Evolutionary conservation across 2,329 filamentous ascomycete genomes (phyloP).

Genomic region (Furcasterigmium sp.): DNA sequence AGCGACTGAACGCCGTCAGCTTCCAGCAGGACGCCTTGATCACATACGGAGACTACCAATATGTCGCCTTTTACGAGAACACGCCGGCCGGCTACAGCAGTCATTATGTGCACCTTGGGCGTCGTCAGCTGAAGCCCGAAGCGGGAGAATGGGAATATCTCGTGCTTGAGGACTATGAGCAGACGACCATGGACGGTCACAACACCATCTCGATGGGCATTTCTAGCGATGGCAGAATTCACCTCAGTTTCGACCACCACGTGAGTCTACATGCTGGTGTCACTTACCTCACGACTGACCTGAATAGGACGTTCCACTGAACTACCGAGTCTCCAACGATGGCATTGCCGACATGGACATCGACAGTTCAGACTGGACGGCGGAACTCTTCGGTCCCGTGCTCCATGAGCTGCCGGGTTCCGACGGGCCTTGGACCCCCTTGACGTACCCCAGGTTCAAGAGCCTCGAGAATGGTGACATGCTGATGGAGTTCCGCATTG

Average conservation of each 20-base stretch:
- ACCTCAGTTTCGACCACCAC: constrained; percentile 16
- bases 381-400: constrained; percentile 9
- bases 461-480: constrained; percentile 8
- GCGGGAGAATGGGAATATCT: constrained; percentile 12
- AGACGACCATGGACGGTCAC: constrained; percentile 14
- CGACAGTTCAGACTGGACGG: constrained; percentile 7
- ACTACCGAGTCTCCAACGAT: constrained; percentile 12
- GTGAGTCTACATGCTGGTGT: neutral
- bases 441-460: constrained; percentile 16
- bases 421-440: constrained; percentile 9
- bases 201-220: constrained; percentile 16
- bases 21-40: constrained; percentile 14
- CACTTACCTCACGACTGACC: too few species aligned
- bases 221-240: constrained; percentile 13
- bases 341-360: constrained; percentile 6
- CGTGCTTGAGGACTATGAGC: constrained; percentile 14
- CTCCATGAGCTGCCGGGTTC: constrained; percentile 11
- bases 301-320: constrained; percentile 12
- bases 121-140: constrained; percentile 3
- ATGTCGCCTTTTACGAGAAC: constrained; percentile 14
- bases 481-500: constrained; percentile 14
- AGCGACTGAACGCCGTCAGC: constrained; percentile 14
- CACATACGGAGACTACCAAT: constrained; percentile 13
- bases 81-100: constrained; percentile 10
- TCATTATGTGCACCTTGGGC: constrained; percentile 13